Evolutionary conservation across 768 basidiomycete genomes (phyloP), one percentile per base, ranked within the genome.

Genomic region (Hortiboletus flavorubellus): DNA sequence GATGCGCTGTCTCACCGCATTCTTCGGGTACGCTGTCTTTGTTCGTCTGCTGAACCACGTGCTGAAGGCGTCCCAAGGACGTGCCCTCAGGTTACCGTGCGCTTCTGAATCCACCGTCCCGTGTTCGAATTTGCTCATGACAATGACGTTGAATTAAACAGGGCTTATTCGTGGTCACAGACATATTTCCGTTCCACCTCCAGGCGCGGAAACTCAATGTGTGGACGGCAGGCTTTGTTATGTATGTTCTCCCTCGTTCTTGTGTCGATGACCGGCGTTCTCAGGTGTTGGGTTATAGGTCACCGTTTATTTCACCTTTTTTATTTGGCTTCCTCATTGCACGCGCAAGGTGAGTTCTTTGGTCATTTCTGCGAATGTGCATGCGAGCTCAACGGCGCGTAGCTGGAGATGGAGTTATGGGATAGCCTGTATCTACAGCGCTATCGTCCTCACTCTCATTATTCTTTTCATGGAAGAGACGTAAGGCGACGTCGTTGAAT

Each of bases 331-430:
- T 69, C 46, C 65, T 69, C 12, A 59, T 58, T 47, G 65, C 63
- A 31, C 56, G 68, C 14, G 54, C 46, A 53, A 69, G 57, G 69
- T 67, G n/a, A 8, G 69, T 49, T 31, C 15, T 23, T 31, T 18
- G 8, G 26, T 34, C 14, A 2, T 26, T 12, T 30, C 11, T 33
- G 30, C 3, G 30, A 30, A 31, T 5, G 18, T 15, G 29, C 5
- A 16, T n/a, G 18, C 8, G 35, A 33, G 16, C 34, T 67, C 15
- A 64, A 46, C 0, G 16, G 1, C 29, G 5, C 29, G 6, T 44
- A 78, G 74, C 50, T 81, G 75, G 75, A 64, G 78, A 33, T 81
- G 80, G 79, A 70, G 78, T n/a, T 82, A 82, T 54, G 79, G 78
- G 18, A 76, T 80, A 56, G 81, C 74, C 0, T 76, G 74, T 16